Evolutionary conservation across 139 green algal genomes (phyloP).

Genomic region (Coelastrella sp.): DNA sequence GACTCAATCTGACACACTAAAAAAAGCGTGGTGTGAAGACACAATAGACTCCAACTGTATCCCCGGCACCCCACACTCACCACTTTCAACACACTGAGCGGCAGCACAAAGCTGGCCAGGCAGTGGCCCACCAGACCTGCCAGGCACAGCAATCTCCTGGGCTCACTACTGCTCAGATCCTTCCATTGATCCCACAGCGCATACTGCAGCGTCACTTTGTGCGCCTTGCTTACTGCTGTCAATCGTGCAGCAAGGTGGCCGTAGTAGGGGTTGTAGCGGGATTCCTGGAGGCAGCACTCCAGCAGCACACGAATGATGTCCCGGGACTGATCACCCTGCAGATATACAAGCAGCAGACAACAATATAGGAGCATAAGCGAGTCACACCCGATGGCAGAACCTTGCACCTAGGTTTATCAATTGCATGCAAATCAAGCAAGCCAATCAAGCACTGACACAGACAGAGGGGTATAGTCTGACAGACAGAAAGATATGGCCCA

Average conservation of each 20-base stretch:
- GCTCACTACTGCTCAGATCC: not conserved
- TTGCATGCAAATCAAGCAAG: too few relatives aligned
- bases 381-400: too few relatives aligned
- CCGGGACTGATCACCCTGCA: conserved; percentile 78
- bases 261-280: conserved; percentile 89
- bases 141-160: conserved; percentile 1
- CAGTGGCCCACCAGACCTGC: conserved; percentile 18
- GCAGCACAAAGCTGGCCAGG: conserved; percentile 12
- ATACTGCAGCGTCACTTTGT: conserved; percentile 78
- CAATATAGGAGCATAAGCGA: too few relatives aligned
- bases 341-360: not conserved
- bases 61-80: not conserved
- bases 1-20: too few relatives aligned
- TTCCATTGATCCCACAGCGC: conserved; percentile 82
- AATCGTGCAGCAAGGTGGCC: conserved; percentile 71
- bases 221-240: conserved; percentile 57
- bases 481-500: too few relatives aligned
- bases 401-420: too few relatives aligned
- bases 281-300: conserved; percentile 84
- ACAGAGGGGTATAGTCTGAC: too few relatives aligned
- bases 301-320: conserved; percentile 83
- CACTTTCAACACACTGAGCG: conserved; percentile 15
- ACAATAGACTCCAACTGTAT: too few relatives aligned
- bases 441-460: too few relatives aligned
- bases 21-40: too few relatives aligned